Conservation (phyloP, 2,329 filamentous ascomycete species). For the Coccinonectria pachysandricola region DNA sequence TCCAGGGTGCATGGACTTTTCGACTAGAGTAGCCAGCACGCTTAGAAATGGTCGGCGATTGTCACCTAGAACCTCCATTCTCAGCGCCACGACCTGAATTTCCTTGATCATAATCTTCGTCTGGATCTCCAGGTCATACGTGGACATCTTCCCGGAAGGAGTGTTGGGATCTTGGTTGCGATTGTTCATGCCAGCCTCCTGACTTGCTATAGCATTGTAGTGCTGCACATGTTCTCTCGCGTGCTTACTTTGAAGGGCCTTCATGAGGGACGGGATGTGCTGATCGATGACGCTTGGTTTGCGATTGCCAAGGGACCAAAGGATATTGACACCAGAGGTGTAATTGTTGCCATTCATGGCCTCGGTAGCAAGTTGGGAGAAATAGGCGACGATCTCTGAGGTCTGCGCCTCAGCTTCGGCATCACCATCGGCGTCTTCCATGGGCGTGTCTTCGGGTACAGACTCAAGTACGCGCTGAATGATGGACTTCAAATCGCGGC, state of each 20-base stretch:
- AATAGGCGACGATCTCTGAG: slow-evolving; percentile 76
- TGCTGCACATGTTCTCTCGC: slow-evolving; percentile 86
- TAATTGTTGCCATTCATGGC: slow-evolving; percentile 73
- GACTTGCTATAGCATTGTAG: slow-evolving; percentile 48
- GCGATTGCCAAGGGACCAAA: slow-evolving; percentile 83
- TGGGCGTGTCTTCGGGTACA: slow-evolving; percentile 64
- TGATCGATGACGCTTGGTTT: slow-evolving; percentile 82
- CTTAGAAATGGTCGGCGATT: slow-evolving; percentile 88
- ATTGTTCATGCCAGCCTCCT: slow-evolving; percentile 32
- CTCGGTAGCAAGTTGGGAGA: slow-evolving; percentile 81
- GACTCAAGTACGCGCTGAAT: slow-evolving; percentile 79
- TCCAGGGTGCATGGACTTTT: slow-evolving; percentile 79
- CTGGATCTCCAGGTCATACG: slow-evolving; percentile 78
- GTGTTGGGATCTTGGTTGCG: slow-evolving; percentile 45
- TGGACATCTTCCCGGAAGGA: slow-evolving; percentile 47
- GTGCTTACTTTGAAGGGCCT: slow-evolving; percentile 82
- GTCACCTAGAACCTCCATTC: slow-evolving; percentile 88
- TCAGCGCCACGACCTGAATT: slow-evolving; percentile 80
- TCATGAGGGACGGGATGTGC: slow-evolving; percentile 83
- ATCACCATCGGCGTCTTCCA: slow-evolving; percentile 72
- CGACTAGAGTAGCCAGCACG: slow-evolving; percentile 86
- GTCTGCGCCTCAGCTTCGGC: slow-evolving; percentile 71
- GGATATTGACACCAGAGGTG: slow-evolving; percentile 78
- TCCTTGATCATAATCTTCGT: slow-evolving; percentile 88
- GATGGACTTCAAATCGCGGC: slow-evolving; percentile 61